Conservation (phyloP, 305 asterid species). For the Fraxinus albicans region DNA sequence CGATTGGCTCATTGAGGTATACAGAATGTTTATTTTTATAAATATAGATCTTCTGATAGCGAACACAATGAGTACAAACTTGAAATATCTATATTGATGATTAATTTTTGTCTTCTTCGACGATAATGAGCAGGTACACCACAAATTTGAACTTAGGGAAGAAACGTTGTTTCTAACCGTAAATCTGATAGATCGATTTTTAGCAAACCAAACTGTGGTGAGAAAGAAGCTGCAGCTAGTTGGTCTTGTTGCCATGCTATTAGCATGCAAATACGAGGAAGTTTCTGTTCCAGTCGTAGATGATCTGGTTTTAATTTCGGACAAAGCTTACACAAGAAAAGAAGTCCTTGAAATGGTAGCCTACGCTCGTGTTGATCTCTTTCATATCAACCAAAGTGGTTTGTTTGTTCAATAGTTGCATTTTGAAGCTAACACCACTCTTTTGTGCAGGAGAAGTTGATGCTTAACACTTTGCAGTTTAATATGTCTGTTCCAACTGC, state of each 20-base stretch:
- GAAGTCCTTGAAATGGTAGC: conserved; percentile 84
- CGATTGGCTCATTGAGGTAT: conserved; percentile 35
- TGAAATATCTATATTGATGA: not conserved
- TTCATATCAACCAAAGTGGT: not conserved
- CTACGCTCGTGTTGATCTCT: not conserved
- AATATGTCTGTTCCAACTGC: conserved; percentile 90
- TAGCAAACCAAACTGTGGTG: conserved; percentile 29
- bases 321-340: conserved; percentile 80
- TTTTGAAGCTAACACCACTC: not conserved
- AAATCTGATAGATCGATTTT: conserved; percentile 41
- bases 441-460: conserved; percentile 62
- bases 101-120: not conserved
- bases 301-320: conserved; percentile 59
- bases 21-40: not conserved
- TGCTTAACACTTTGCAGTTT: conserved; percentile 82
- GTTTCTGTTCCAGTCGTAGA: not conserved
- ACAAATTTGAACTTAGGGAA: conserved; percentile 45
- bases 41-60: not conserved
- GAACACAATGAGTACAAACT: not conserved
- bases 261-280: conserved; percentile 37
- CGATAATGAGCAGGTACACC: conserved; percentile 32
- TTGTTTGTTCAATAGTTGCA: not conserved
- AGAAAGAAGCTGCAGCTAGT: conserved; percentile 48
- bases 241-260: conserved; percentile 45
- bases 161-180: conserved; percentile 21